These are phyloP conservation scores for Hymenoscyphus fraxineus DNA, from an alignment of 2,329 filamentous ascomycete species.

Conservation along the genomic window DNA sequence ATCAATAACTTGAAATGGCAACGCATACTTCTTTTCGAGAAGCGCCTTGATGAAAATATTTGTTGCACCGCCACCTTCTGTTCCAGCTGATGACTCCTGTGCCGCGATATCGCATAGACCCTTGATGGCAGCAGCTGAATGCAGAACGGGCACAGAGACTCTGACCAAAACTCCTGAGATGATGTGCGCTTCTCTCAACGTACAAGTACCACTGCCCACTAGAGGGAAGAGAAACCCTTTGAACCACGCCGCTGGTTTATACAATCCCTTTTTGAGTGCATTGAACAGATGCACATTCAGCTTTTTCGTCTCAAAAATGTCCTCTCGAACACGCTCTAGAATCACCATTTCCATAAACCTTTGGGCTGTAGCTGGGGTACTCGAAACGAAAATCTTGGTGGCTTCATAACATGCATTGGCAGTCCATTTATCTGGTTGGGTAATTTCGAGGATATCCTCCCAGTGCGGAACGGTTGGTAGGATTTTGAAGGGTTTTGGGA, in stretches of 20 bases:
- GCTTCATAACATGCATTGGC: constrained; percentile 82
- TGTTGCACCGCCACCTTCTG: constrained; percentile 83
- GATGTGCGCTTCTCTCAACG: constrained; percentile 86
- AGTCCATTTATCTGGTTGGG: constrained; percentile 72
- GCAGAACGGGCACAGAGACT: constrained; percentile 83
- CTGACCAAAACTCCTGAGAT: constrained; percentile 80
- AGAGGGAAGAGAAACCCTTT: constrained; percentile 93
- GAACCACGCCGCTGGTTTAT: constrained; percentile 95
- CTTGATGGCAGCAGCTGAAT: constrained; percentile 88
- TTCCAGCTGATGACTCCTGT: constrained; percentile 77
- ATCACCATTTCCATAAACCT: constrained; percentile 84
- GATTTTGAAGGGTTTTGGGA: constrained; percentile 97
- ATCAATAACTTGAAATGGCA: constrained; percentile 93
- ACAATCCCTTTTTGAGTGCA: constrained; percentile 83
- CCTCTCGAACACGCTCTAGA: constrained; percentile 84
- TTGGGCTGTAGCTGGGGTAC: constrained; percentile 74
- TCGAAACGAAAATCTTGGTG: constrained; percentile 87
- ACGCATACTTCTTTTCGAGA: constrained; percentile 93
- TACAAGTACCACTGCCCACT: constrained; percentile 80
- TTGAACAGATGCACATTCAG: constrained; percentile 95
- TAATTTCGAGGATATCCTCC: constrained; percentile 82
- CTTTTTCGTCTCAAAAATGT: constrained; percentile 92
- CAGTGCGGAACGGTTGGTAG: constrained; percentile 88
- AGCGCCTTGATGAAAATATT: constrained; percentile 94
- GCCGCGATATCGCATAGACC: constrained; percentile 92